Percentiles rank a stretch among this genome's conserved stretches.
Conservation (phyloP, 2,329 filamentous ascomycete genomes). For the Penicillium sp. region DNA sequence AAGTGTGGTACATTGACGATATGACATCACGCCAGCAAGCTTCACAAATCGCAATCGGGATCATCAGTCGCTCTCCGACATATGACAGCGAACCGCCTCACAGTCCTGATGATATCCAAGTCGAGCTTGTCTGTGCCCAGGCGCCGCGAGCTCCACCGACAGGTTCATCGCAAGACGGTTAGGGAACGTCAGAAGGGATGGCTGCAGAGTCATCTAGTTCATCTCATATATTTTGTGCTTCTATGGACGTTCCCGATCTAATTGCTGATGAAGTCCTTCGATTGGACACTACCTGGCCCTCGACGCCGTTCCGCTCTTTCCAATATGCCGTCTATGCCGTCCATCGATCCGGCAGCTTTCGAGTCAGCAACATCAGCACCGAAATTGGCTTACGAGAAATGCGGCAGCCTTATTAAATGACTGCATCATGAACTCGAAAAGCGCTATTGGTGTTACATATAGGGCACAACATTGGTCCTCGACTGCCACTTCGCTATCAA, state of each 20-base stretch:
- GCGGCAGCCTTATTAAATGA: background rate
- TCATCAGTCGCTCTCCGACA: constrained; percentile 39
- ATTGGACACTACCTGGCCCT: background rate
- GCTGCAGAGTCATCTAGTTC: constrained; percentile 3
- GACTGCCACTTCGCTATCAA: background rate
- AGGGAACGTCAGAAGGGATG: background rate
- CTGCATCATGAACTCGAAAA: background rate
- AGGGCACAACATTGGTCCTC: background rate
- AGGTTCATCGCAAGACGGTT: constrained; percentile 26
- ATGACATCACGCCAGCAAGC: constrained; percentile 39
- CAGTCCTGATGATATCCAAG: constrained; percentile 35
- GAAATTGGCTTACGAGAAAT: background rate
- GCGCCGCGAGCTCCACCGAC: constrained; percentile 41
- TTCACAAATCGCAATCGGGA: constrained; percentile 42
- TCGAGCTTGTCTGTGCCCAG: constrained; percentile 43
- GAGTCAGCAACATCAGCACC: background rate
- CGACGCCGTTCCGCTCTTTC: background rate
- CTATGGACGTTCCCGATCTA: too few relatives aligned
- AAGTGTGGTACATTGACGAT: constrained; percentile 41
- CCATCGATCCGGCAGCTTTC: background rate
- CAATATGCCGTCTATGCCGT: background rate
- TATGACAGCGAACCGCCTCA: constrained; percentile 30
- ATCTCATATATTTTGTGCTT: too few relatives aligned
- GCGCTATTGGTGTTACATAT: background rate
- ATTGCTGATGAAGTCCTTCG: background rate